Evolutionary conservation across 1,284 basidiomycete genomes (phyloP).

Genomic region (Ganoderma resinaceum): DNA sequence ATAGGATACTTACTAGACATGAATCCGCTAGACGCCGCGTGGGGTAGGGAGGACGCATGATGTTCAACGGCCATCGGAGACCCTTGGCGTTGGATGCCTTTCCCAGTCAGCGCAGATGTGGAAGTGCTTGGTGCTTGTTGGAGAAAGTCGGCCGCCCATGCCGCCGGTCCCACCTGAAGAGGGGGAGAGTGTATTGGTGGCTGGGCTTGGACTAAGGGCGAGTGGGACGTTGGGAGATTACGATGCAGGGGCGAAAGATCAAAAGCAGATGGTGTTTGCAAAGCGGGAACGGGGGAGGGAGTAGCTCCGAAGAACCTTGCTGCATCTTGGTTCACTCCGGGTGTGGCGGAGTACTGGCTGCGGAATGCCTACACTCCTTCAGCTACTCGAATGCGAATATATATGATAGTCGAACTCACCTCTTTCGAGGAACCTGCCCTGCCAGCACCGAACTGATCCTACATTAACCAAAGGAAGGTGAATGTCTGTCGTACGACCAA

Average conservation of each 20-base stretch:
- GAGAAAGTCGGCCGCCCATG: constrained; percentile 71
- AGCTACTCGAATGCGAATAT: constrained; percentile 10
- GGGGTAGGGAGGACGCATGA: constrained; percentile 13
- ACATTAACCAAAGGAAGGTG: background rate
- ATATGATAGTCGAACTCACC: constrained; percentile 44
- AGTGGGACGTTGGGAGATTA: constrained; percentile 51
- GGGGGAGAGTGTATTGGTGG: constrained; percentile 29
- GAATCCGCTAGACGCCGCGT: constrained; percentile 13
- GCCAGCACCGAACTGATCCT: constrained; percentile 71
- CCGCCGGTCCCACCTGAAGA: constrained; percentile 36
- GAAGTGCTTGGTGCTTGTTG: constrained; percentile 35
- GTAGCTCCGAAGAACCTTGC: constrained; percentile 67
- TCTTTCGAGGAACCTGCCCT: constrained; percentile 65
- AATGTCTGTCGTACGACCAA: background rate
- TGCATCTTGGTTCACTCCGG: constrained; percentile 67
- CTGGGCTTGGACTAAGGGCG: constrained; percentile 42
- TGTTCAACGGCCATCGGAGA: constrained; percentile 21
- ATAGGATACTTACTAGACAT: constrained; percentile 20
- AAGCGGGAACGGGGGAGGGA: constrained; percentile 41
- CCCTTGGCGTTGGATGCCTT: constrained; percentile 16
- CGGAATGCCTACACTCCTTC: constrained; percentile 60
- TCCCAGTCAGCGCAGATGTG: constrained; percentile 6
- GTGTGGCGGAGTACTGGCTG: constrained; percentile 51
- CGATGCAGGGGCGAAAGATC: constrained; percentile 64
- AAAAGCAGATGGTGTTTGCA: constrained; percentile 50